phyloP scores from a whole-genome alignment of 2,329 filamentous ascomycete genomes.

The Sporothrix pseudoabietina region DNA sequence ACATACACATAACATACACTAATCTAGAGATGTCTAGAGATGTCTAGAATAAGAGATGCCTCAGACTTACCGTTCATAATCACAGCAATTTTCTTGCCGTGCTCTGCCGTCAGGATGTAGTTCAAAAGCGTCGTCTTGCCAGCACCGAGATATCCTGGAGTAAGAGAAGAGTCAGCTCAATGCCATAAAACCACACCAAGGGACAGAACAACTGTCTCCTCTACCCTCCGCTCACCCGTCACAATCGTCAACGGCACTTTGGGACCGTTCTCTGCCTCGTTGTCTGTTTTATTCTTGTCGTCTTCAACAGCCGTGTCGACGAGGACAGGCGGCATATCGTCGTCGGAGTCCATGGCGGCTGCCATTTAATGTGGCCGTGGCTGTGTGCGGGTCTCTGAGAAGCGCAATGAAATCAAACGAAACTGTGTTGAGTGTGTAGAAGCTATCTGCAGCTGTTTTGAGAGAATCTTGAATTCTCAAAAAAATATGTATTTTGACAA shows the following conservation, averaged over 20 bases:
- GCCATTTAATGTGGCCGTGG: background rate
- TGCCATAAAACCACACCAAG: background rate
- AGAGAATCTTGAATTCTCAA: background rate
- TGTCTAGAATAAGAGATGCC: background rate
- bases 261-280: slow-evolving; percentile 54
- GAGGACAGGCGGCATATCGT: slow-evolving; percentile 64
- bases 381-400: background rate
- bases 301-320: slow-evolving; percentile 51
- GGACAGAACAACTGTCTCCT: background rate
- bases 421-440: background rate
- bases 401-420: background rate
- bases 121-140: slow-evolving; percentile 96
- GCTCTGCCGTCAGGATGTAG: slow-evolving; percentile 90
- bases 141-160: slow-evolving; percentile 82
- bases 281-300: slow-evolving; percentile 48
- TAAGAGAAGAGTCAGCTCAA: background rate
- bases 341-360: slow-evolving; percentile 60
- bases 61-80: slow-evolving; percentile 76
- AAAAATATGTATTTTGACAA: background rate
- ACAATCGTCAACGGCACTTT: slow-evolving; percentile 86
- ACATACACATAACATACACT: background rate
- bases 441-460: background rate
- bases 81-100: slow-evolving; percentile 97
- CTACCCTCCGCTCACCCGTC: slow-evolving; percentile 57
- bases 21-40: background rate